Percentiles rank a stretch among this genome's conserved stretches.
These are phyloP conservation scores for Ramaria sp. DNA, from an alignment of 768 basidiomycete species.

Conservation along the genomic window DNA sequence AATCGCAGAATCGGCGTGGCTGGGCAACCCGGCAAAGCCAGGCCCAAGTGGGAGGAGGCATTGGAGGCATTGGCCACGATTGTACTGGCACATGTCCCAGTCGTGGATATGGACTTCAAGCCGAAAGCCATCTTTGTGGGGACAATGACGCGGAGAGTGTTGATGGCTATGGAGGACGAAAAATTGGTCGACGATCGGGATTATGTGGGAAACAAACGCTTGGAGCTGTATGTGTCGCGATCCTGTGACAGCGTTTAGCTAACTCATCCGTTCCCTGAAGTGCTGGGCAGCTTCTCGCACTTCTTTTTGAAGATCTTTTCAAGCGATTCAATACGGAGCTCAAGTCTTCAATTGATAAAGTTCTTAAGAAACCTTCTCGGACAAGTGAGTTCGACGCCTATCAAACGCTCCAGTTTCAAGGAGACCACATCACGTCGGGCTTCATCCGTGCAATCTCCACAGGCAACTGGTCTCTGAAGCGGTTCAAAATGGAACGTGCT, in stretches of 20 bases:
- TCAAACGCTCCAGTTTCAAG: slow-evolving; percentile 90
- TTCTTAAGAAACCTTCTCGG: slow-evolving; percentile 90
- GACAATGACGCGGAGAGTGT: slow-evolving; percentile 91
- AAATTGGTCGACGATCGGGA: slow-evolving; percentile 98
- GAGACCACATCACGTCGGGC: slow-evolving; percentile 92
- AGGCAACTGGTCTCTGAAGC: slow-evolving; percentile 97
- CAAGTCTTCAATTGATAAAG: slow-evolving; percentile 92
- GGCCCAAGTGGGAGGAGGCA: slow-evolving; percentile 91
- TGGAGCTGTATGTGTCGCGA: slow-evolving; percentile 73
- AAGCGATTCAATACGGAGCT: slow-evolving; percentile 97
- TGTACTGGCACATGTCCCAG: slow-evolving; percentile 92
- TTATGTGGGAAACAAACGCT: slow-evolving; percentile 97
- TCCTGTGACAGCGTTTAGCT: background rate
- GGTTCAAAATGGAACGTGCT: slow-evolving; percentile 98
- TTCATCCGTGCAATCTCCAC: slow-evolving; percentile 97
- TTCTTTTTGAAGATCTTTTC: slow-evolving; percentile 97
- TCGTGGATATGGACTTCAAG: slow-evolving; percentile 78
- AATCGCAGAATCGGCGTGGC: slow-evolving; percentile 54
- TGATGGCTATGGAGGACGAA: slow-evolving; percentile 95
- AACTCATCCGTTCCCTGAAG: slow-evolving; percentile 28
- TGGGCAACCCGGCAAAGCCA: slow-evolving; percentile 44
- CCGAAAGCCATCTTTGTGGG: slow-evolving; percentile 95
- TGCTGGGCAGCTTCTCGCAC: slow-evolving; percentile 89
- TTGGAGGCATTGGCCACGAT: slow-evolving; percentile 95
- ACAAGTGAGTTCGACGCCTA: slow-evolving; percentile 92